Percentiles rank a stretch among this genome's conserved stretches.
Evolutionary conservation across 208 protist genomes (phyloP).

Genomic region (Crithidia mellificae): DNA sequence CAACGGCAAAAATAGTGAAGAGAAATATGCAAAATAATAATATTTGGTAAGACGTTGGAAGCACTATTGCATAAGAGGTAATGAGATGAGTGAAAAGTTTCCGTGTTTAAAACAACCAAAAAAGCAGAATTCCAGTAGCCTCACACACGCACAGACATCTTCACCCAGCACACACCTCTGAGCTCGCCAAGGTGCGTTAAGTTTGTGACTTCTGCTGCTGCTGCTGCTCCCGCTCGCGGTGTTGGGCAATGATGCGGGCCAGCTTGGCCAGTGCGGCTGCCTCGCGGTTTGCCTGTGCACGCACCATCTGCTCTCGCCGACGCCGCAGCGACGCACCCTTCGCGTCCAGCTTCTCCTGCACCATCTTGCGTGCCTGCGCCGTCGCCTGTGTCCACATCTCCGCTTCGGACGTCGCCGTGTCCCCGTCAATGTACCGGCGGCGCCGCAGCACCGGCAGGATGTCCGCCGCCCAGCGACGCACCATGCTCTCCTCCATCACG

Average conservation of each 20-base stretch:
- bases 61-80: too few species aligned
- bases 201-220: too few species aligned
- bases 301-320: constrained; percentile 51
- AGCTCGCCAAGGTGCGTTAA: not conserved
- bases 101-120: too few species aligned
- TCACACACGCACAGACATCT: too few species aligned
- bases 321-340: constrained; percentile 32
- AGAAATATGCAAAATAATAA: too few species aligned
- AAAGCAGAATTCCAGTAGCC: too few species aligned
- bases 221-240: constrained; percentile 17
- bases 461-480: constrained; percentile 48
- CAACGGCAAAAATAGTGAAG: too few species aligned
- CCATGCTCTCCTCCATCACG: constrained; percentile 57
- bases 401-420: constrained; percentile 33
- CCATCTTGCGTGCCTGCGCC: constrained; percentile 51
- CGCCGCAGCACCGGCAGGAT: constrained; percentile 66
- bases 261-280: constrained; percentile 72
- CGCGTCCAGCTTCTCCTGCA: constrained; percentile 49
- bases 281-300: constrained; percentile 59
- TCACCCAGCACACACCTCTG: not conserved
- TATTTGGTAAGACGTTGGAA: too few species aligned
- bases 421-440: constrained; percentile 45
- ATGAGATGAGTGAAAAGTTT: too few species aligned
- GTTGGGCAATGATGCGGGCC: constrained; percentile 69
- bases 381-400: constrained; percentile 59